Evolutionary conservation across 73 alveolate genomes (phyloP).

Genomic region (Paramecium sonneborni): DNA sequence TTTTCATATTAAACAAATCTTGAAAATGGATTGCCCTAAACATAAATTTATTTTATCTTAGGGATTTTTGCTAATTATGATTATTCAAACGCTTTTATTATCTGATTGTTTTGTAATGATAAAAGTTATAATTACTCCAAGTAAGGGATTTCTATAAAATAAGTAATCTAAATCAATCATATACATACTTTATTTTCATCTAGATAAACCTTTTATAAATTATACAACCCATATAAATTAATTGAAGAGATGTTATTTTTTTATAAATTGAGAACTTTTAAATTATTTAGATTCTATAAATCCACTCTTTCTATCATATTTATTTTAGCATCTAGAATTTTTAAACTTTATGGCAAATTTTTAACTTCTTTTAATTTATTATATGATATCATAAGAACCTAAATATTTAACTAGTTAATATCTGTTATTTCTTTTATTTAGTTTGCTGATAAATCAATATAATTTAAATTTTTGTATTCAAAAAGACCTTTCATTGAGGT

Average conservation of each 20-base stretch:
- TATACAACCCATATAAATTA: neutral
- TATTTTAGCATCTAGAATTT: neutral
- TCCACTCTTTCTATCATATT: neutral
- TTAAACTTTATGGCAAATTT: neutral
- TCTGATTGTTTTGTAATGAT: neutral
- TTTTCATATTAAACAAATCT: slow-evolving; percentile 1
- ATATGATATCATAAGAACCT: slow-evolving; percentile 4
- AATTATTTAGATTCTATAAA: neutral
- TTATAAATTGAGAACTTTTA: neutral
- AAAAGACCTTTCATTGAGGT: neutral
- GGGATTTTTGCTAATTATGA: neutral
- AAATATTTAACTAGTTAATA: neutral
- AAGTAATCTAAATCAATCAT: neutral
- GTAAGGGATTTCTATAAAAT: neutral
- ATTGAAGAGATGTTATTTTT: neutral
- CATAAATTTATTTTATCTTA: neutral
- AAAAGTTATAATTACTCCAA: neutral
- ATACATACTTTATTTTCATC: neutral
- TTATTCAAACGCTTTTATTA: neutral
- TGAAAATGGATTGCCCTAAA: neutral
- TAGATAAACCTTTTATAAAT: neutral
- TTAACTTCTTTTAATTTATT: neutral
- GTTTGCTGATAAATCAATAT: slow-evolving; percentile 29
- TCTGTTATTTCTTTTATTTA: slow-evolving; percentile 30
- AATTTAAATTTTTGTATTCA: slow-evolving; percentile 31